phyloP scores from a whole-genome alignment of 1,284 basidiomycete species.

The Porogramme epimiltina region DNA sequence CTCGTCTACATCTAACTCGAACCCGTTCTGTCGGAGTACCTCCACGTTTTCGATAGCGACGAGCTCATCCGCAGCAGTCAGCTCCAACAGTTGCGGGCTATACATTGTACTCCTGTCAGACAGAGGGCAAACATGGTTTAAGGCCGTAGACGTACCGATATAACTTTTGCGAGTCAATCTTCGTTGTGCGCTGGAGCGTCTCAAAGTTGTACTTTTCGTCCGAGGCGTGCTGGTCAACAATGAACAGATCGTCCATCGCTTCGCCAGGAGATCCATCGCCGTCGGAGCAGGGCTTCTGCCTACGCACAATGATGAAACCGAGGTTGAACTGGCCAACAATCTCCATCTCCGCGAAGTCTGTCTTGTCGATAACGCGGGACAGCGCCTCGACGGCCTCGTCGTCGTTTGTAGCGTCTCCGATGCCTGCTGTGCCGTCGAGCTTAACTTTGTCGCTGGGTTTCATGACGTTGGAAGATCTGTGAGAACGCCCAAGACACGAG shows the following conservation, averaged over 20 bases:
- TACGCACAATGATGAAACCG: constrained; percentile 90
- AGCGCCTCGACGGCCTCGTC: constrained; percentile 72
- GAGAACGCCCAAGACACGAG: constrained; percentile 1
- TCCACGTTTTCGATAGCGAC: constrained; percentile 87
- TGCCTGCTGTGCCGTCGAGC: constrained; percentile 52
- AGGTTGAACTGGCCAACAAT: constrained; percentile 95
- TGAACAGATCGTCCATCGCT: constrained; percentile 89
- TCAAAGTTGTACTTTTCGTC: constrained; percentile 99
- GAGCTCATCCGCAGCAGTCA: constrained; percentile 91
- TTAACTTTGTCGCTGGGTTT: constrained; percentile 7
- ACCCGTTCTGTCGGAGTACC: constrained; percentile 85
- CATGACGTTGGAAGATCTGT: not conserved
- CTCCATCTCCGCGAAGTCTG: constrained; percentile 85
- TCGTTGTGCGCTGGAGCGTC: constrained; percentile 84
- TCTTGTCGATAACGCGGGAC: constrained; percentile 85
- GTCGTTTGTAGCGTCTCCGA: constrained; percentile 59
- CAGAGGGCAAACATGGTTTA: constrained; percentile 13
- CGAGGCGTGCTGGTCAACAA: constrained; percentile 87
- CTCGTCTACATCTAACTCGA: constrained; percentile 69
- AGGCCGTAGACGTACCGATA: constrained; percentile 59
- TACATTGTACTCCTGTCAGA: constrained; percentile 1
- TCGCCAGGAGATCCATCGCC: constrained; percentile 16
- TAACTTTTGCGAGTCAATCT: constrained; percentile 85
- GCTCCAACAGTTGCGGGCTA: constrained; percentile 79
- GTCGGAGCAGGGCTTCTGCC: constrained; percentile 37